Evolutionary conservation across 1,284 basidiomycete genomes (phyloP), one percentile per base, ranked within the genome.

Genomic region (Apiotrichum laibachii): DNA sequence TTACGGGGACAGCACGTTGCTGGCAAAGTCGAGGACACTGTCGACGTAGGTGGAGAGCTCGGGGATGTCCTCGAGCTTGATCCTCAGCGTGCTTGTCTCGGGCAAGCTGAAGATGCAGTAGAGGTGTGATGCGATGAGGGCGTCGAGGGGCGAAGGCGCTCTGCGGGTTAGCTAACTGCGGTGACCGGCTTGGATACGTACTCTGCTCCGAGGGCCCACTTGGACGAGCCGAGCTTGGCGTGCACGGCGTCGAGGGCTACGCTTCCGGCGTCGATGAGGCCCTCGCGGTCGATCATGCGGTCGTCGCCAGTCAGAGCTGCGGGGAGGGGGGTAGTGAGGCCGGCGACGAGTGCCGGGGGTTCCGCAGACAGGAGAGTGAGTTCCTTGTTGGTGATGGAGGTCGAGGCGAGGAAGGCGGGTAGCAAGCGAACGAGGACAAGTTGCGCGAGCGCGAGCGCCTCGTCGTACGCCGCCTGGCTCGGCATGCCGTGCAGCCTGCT

Each of bases 71-170:
- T 69, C 65, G 9, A 72, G 49, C 1, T 62, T 55, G 16, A 48
- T 40, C 11, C 68, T 58, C 39, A 76, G 55, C 0, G 60, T 40
- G 0, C 70, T 66, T 0, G 54, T 49, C 1, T 56, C 22, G 2
- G 68, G 67, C 5, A 76, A 60, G 3, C 62, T 51, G 43, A 68
- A 70, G 10, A 77, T 60, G 16, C 68, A 63, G 50, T 73, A 73
- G 9, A 77, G 57, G 43, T 79, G 71, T 1, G 76, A 73, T 4
- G 72, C 71, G 16, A 79, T 65, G 12, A 79, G 61, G 0, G 77
- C 76, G 50, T 79, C 77, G 4, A 79, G 66, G 0, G 76, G 71
- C 26, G 75, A 74, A 5, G 76, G 70, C 2, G 58, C 42, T 19
- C 74, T 73, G 59, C 9, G 2, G 62, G 61, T 39, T 8, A 18